Evolutionary conservation across 441 rosid species (phyloP).

Genomic region (Macaranga tanarius): DNA sequence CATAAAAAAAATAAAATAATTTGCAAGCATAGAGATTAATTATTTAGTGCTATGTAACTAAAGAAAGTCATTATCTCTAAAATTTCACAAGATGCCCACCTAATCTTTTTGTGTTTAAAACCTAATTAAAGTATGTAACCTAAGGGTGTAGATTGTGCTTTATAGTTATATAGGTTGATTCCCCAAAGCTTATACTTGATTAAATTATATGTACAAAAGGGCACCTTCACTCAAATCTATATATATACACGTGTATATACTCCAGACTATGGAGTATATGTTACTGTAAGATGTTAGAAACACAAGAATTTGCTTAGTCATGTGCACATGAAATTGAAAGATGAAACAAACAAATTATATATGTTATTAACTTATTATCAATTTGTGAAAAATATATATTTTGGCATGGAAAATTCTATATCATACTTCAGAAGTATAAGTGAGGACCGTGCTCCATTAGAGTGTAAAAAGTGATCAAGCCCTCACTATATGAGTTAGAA

Average conservation of each 20-base stretch:
- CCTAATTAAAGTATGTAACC: constrained; percentile 22
- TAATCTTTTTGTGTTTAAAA: constrained; percentile 24
- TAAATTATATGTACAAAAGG: constrained; percentile 10
- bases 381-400: too few species aligned
- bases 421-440: too few species aligned
- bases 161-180: constrained; percentile 37
- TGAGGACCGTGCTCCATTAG: too few species aligned
- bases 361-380: too few species aligned
- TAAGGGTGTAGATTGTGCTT: constrained; percentile 33
- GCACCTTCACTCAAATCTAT: constrained; percentile 5
- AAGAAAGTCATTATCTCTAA: constrained; percentile 26
- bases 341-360: too few species aligned
- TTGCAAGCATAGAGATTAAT: constrained; percentile 16
- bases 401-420: too few species aligned
- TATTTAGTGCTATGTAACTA: constrained; percentile 30
- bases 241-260: neutral
- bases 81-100: constrained; percentile 41
- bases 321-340: too few species aligned
- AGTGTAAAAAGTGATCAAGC: too few species aligned
- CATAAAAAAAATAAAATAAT: constrained; percentile 17
- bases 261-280: too few species aligned
- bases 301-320: too few species aligned
- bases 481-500: too few species aligned
- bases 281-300: constrained; percentile 6
- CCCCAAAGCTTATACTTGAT: constrained; percentile 20